Base-by-base conservation (phyloP, 2,329 filamentous ascomycete genomes). In the Colletotrichum falcatum region DNA sequence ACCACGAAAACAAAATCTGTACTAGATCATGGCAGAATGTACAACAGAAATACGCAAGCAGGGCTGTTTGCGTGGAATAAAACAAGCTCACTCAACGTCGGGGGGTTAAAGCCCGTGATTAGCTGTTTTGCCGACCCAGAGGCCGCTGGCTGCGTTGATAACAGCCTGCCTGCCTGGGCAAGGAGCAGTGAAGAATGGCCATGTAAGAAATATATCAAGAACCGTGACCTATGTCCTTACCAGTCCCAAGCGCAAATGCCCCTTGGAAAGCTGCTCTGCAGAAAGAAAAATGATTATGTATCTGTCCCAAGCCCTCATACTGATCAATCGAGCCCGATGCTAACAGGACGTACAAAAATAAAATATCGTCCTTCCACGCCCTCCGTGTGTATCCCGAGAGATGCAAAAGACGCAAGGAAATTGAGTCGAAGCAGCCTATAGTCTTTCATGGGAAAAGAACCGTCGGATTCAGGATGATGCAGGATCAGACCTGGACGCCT, bases 401-500 rank as follows among this genome's bases (percentile, higher is more conserved):
- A 35, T 49, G 20, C 33, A 20, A 33, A 49, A 33, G 7, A 44
- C 18, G 42, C 23, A 39, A 56, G 44, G 18, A n/a, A 48, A 26
- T 23, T 28, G 26, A 56, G 49, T 7, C 23, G 12, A 42, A 30
- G 44, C 39, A 33, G 16, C 42, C 51, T 30, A 58, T 30, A 30
- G 23, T 26, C 26, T 42, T 30, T 20, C 20, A 28, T 53, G 23
- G 11, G 8, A 37, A 46, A 28, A 28, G 20, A 14, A 14, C 35
- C 5, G 11, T 28, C 30, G 35, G 14, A 7, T 30, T 62, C 12
- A 33, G 48, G 48, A 62, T n/a, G 20, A 44, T 59, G 6, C 48
- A 54, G 26, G 35, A 54, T 44, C 1, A 44, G 37, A 26, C n/a
- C 39, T 37, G 44, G 53, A 14, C n/a, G 18, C 55, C 74, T 80